phyloP scores from a whole-genome alignment of 2,329 filamentous ascomycete species.

The Plenodomus lindquistii region DNA sequence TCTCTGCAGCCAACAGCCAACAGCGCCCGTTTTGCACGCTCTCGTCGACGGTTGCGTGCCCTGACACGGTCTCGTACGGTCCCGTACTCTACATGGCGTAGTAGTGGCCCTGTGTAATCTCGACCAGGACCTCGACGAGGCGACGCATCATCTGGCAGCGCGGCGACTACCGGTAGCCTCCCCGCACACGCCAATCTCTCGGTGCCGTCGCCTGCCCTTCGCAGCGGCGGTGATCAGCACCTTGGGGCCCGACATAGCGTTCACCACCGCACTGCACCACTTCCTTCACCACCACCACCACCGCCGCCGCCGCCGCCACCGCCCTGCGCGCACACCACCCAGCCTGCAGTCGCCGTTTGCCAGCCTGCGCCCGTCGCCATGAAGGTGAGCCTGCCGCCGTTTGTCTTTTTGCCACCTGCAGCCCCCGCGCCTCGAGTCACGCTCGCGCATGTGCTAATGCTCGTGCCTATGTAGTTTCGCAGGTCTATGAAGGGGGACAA shows the following conservation, averaged over 20 bases:
- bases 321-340: constrained; percentile 20
- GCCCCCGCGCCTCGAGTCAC: constrained; percentile 14
- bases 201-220: constrained; percentile 8
- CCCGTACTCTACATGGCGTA: too few species aligned
- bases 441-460: constrained; percentile 30
- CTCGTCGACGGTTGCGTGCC: too few species aligned
- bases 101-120: background rate
- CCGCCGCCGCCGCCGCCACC: constrained; percentile 7
- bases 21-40: too few species aligned
- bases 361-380: constrained; percentile 12
- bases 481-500: constrained; percentile 91
- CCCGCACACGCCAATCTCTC: constrained; percentile 24
- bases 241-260: background rate
- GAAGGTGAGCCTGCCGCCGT: constrained; percentile 18
- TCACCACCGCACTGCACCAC: background rate
- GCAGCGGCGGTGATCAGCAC: background rate
- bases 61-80: background rate
- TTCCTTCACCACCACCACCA: constrained; percentile 4
- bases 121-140: background rate
- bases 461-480: constrained; percentile 62
- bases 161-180: constrained; percentile 2
- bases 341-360: constrained; percentile 8
- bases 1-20: background rate
- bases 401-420: background rate
- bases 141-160: too few species aligned